Conservation (phyloP, 1,139 yeast genomes). For the Meyerozyma athensensis region DNA sequence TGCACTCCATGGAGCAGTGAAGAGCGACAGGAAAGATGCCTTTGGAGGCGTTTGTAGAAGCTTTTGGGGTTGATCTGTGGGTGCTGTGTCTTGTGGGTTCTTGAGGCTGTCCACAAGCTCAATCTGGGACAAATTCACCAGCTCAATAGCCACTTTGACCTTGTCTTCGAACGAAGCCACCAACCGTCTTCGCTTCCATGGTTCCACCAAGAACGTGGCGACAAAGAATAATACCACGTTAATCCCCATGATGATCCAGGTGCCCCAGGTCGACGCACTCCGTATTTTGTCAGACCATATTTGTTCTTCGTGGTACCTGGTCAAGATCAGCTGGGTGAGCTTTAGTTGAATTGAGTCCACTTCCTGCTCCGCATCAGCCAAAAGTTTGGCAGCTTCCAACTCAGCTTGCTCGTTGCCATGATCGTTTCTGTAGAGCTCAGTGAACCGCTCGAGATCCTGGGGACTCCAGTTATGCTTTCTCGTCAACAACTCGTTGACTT, state of each 20-base stretch:
- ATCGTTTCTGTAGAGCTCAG: constrained; percentile 74
- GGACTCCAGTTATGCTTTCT: constrained; percentile 81
- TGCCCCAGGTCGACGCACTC: constrained; percentile 95
- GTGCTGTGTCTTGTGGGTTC: too few relatives aligned
- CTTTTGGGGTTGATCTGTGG: not conserved
- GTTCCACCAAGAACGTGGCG: constrained; percentile 87
- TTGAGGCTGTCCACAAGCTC: too few relatives aligned
- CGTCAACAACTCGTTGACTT: constrained; percentile 82
- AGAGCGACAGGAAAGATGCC: not conserved
- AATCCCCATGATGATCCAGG: constrained; percentile 84
- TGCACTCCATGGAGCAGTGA: not conserved
- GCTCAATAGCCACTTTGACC: constrained; percentile 36
- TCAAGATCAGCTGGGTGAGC: constrained; percentile 71
- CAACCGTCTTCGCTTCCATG: constrained; percentile 82
- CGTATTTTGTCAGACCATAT: constrained; percentile 97
- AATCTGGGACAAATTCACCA: not conserved
- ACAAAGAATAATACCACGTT: constrained; percentile 72
- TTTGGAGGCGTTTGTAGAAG: not conserved
- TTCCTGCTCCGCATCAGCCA: constrained; percentile 54
- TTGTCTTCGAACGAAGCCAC: constrained; percentile 81
- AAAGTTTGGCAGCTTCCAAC: constrained; percentile 41
- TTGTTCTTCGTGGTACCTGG: constrained; percentile 94
- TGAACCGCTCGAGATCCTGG: constrained; percentile 75
- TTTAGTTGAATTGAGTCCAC: constrained; percentile 70
- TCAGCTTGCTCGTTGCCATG: constrained; percentile 70